Conservation (phyloP, 305 asterid genomes). For the Fraxinus paxiana region DNA sequence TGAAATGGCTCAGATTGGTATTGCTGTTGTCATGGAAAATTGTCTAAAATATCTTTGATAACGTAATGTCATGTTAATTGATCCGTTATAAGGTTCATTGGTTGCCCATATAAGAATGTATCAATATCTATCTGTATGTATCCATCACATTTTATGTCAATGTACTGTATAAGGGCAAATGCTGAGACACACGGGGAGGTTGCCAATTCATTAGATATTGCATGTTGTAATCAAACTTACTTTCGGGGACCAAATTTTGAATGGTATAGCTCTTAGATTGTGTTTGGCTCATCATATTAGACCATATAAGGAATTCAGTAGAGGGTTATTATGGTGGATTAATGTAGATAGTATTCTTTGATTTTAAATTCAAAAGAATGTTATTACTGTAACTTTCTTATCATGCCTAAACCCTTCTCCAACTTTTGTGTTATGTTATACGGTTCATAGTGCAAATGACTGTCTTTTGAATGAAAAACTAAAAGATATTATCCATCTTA, state of each 20-base stretch:
- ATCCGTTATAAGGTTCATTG: conserved; percentile 30
- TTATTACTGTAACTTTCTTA: not conserved
- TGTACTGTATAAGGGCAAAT: not conserved
- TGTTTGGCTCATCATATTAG: not conserved
- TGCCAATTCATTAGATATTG: not conserved
- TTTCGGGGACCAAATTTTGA: not conserved
- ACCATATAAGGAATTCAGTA: not conserved
- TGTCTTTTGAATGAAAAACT: not conserved
- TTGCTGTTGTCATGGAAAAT: not conserved
- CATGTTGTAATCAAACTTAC: not conserved
- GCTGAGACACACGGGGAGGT: not conserved
- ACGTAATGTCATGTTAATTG: not conserved
- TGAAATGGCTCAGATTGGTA: conserved; percentile 8
- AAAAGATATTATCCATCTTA: not conserved
- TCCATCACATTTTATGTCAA: not conserved
- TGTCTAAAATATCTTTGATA: not conserved
- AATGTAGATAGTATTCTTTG: not conserved
- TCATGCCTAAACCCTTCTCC: not conserved
- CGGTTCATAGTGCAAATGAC: not conserved
- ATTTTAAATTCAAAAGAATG: not conserved
- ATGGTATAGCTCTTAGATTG: not conserved
- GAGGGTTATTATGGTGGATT: not conserved
- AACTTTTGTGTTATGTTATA: not conserved
- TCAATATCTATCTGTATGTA: not conserved
- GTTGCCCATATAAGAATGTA: not conserved